Conservation (phyloP, 495 filamentous ascomycete species). For the Cairneyella variabilis region DNA sequence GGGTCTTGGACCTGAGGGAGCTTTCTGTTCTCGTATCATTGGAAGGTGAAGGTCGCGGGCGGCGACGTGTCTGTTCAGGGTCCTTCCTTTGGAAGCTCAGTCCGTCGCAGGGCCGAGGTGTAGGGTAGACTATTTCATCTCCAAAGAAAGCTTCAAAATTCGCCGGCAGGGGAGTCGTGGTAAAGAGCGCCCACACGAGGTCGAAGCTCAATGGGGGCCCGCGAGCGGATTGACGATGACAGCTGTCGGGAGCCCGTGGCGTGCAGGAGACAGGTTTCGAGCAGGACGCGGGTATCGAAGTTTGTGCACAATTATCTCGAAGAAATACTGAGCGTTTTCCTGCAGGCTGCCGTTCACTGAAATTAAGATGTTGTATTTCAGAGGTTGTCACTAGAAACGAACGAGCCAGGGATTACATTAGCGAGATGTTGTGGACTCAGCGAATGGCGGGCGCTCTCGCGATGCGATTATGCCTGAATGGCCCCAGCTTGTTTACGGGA, state of each 20-base stretch:
- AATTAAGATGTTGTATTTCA: background rate
- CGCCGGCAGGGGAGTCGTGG: conserved; percentile 8
- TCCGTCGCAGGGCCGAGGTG: conserved; percentile 26
- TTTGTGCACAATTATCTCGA: background rate
- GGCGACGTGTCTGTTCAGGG: conserved; percentile 12
- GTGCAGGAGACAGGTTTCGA: no score
- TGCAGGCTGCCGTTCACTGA: background rate
- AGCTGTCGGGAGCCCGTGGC: no score
- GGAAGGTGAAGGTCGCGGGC: conserved; percentile 22
- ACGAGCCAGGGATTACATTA: background rate
- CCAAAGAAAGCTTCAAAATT: background rate
- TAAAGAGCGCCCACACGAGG: background rate
- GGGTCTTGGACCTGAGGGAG: conserved; percentile 51
- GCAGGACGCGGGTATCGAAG: no score
- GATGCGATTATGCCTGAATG: no score
- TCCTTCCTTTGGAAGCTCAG: conserved; percentile 19
- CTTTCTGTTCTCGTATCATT: conserved; percentile 53
- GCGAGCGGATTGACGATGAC: background rate
- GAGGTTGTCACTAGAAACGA: background rate
- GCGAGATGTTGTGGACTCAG: no score
- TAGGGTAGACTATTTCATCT: conserved; percentile 25
- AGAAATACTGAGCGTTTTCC: background rate
- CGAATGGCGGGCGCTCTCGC: no score
- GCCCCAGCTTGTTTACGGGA: no score
- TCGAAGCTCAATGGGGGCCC: background rate